These are phyloP conservation scores for Rhodotorula kratochvilovae DNA, from an alignment of 768 basidiomycete genomes.

Conservation along the genomic window DNA sequence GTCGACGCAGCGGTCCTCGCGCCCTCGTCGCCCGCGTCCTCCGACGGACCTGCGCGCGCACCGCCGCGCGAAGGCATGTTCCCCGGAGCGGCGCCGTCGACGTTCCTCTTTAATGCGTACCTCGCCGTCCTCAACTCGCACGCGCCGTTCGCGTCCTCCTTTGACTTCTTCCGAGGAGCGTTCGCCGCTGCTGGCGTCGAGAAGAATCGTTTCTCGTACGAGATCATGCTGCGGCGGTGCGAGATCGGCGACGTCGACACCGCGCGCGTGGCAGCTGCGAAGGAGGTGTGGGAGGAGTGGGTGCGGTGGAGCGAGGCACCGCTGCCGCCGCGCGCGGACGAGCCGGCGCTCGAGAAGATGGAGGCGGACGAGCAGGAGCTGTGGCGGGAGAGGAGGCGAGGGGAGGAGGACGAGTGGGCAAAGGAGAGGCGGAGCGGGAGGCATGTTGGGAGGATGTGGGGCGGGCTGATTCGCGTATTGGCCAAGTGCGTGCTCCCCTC, in stretches of 20 bases:
- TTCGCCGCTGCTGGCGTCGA: constrained; percentile 52
- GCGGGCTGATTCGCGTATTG: constrained; percentile 20
- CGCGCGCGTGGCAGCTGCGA: constrained; percentile 58
- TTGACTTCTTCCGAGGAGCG: constrained; percentile 55
- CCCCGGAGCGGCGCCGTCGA: constrained; percentile 55
- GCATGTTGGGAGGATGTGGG: constrained; percentile 31
- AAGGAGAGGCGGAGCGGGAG: constrained; percentile 16
- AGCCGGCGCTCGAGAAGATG: not conserved
- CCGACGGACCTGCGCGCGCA: not conserved
- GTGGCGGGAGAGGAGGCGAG: not conserved
- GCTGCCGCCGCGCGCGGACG: not conserved
- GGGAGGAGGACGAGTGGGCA: constrained; percentile 6
- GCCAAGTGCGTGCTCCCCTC: constrained; percentile 19
- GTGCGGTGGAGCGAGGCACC: constrained; percentile 33
- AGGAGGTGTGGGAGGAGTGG: constrained; percentile 68
- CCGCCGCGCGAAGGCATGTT: not conserved
- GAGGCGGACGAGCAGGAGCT: not conserved
- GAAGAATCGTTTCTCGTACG: constrained; percentile 58
- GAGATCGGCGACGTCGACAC: constrained; percentile 50
- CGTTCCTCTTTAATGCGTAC: constrained; percentile 72
- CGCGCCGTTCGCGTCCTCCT: constrained; percentile 53
- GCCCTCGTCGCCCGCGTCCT: not conserved
- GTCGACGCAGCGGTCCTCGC: constrained; percentile 2
- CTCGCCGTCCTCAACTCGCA: constrained; percentile 69
- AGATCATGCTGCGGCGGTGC: constrained; percentile 67